phyloP scores from a whole-genome alignment of 2,329 filamentous ascomycete genomes.

The Pseudofabraea citricarpa region DNA sequence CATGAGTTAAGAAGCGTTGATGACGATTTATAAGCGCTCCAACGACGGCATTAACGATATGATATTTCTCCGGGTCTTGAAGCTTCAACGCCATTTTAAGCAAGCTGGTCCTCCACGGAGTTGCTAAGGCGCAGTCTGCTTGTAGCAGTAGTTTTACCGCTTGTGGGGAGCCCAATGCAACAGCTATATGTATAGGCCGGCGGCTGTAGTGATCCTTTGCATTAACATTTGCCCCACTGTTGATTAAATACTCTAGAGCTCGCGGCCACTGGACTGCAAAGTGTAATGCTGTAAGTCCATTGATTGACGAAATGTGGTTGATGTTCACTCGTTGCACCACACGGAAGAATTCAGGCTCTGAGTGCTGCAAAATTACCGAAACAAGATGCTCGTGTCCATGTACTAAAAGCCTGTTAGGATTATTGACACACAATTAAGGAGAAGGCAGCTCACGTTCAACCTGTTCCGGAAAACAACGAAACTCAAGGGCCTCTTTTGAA shows the following conservation, averaged over 20 bases:
- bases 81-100: neutral
- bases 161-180: neutral
- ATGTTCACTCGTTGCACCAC: neutral
- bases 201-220: neutral
- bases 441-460: neutral
- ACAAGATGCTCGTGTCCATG: neutral
- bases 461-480: neutral
- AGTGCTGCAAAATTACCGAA: neutral
- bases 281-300: neutral
- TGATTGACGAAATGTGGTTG: neutral
- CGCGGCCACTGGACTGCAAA: neutral
- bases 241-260: neutral
- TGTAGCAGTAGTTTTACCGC: neutral
- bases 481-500: neutral
- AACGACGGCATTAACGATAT: neutral
- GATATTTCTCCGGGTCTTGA: neutral
- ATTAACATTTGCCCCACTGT: neutral
- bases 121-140: neutral
- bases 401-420: neutral
- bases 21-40: neutral
- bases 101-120: neutral
- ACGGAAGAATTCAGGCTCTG: neutral
- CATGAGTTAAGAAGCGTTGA: neutral
- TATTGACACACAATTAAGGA: neutral
- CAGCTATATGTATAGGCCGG: neutral